Base-by-base conservation (phyloP, 306 rosid genomes). In the Rosa chinensis region DNA sequence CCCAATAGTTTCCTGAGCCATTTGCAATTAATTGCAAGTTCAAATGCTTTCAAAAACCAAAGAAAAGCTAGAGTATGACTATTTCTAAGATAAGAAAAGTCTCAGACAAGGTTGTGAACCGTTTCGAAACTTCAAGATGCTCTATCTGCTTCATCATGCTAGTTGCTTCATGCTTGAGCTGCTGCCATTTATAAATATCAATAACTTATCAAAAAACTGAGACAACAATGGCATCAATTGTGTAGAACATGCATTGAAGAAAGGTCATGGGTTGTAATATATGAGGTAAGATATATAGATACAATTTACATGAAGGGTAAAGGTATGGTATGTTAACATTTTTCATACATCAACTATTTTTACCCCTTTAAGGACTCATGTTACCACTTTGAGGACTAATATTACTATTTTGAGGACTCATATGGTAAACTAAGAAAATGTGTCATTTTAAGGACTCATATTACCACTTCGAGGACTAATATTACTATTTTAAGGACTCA, bases 91-190 rank as follows among this genome's bases (percentile, higher is more conserved):
- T 4, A 48, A 62, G 72, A 76, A 63, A 76, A 63, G 79, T 76
- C 66, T 76, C 6, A 32, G 64, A 66, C 23, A 45, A 53, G 73
- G 77, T 8, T 17, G 25, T 74, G 44, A 82, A 94, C 97, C 95
- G 68, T 83, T 94, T 92, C 39, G 95, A 77, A 74, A 76, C 85
- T 85, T 94, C 99, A 71, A 92, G 97, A 62, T 71, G 74, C 68
- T 89, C 95, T 71, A 92, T 86, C 74, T 92, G 88, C 88, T 85
- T 87, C 89, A 85, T 83, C 92, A 92, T 85, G 79, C 11, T 78
- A 78, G 80, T 80, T 56, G 90, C 86, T 87, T 89, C 94, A 79
- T 89, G 85, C 84, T 87, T 87, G 88, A 89, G 63, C 40, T 82
- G 87, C 99, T 94, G 95, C 80, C 55, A 84, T 35, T 70, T 58